Evolutionary conservation across 768 basidiomycete genomes (phyloP).

Genomic region (Rubroboletus pulcherrimus): DNA sequence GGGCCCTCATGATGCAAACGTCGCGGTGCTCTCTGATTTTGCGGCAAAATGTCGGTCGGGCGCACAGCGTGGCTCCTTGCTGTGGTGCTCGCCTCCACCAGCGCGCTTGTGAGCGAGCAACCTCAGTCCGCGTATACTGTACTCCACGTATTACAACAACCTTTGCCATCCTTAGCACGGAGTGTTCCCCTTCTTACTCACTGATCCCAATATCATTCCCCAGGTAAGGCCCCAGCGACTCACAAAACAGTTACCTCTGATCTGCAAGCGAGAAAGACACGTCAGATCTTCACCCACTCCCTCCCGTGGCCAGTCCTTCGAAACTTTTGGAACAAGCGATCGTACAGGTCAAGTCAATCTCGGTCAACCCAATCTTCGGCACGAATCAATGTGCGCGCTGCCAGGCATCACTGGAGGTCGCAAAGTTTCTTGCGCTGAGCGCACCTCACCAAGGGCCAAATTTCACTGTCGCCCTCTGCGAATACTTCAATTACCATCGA

Average conservation of each 20-base stretch:
- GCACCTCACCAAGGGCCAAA: constrained; percentile 58
- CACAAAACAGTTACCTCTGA: not conserved
- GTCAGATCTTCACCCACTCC: constrained; percentile 61
- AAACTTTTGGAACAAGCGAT: constrained; percentile 50
- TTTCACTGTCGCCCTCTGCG: constrained; percentile 57
- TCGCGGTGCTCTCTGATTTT: not conserved
- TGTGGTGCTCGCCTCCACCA: constrained; percentile 3
- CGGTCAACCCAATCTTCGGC: constrained; percentile 49
- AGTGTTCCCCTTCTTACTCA: constrained; percentile 58
- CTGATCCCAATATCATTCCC: constrained; percentile 59
- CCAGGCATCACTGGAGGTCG: constrained; percentile 55
- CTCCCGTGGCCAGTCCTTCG: constrained; percentile 47
- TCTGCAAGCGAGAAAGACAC: constrained; percentile 44
- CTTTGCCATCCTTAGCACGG: constrained; percentile 44
- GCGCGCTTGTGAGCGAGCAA: constrained; percentile 9
- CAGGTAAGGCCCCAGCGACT: constrained; percentile 24
- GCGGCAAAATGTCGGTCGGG: constrained; percentile 11
- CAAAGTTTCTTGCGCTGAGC: constrained; percentile 63
- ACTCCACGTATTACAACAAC: constrained; percentile 63
- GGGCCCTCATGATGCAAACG: too few relatives aligned
- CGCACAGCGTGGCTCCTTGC: not conserved
- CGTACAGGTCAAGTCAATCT: constrained; percentile 54
- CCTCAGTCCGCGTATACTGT: constrained; percentile 43
- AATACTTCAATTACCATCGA: constrained; percentile 49
- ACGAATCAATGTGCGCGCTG: constrained; percentile 56